Evolutionary conservation across 1,284 basidiomycete genomes (phyloP), one percentile per base, ranked within the genome.

Genomic region (Rhodotorula sp.): DNA sequence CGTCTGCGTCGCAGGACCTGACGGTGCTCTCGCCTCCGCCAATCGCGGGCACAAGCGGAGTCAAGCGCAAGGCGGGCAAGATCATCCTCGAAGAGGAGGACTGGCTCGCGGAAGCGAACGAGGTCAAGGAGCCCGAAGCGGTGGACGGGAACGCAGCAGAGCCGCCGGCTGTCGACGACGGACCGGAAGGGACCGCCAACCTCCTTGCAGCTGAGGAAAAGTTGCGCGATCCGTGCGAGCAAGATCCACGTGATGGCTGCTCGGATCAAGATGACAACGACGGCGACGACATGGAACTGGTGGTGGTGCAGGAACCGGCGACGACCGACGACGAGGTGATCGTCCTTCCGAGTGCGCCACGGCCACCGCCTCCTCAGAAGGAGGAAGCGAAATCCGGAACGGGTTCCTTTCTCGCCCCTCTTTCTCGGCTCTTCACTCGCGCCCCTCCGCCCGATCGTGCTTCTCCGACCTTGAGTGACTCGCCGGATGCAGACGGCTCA

Each of bases 51-150:
- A n/a, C 21, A 23, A 57, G 43, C 52, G 46, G 2, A 3, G 52
- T 16, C 51, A 49, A 64, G 58, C 14, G 56, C 7, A 63, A 64
- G 12, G 47, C 14, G 3, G 51, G 29, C 39, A 63, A 63, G 39
- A 52, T 72, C 29, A n/a, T 26, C 5, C 62, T 60, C 23, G 70
- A 73, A 14, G 68, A 77, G 54, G 72, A 75, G 21, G 76, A 77
- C 23, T 72, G 70, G 70, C 23, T 68, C 58, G 20, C 6, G 39
- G 20, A 59, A 12, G 57, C 20, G n/a, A 62, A 46, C 16, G 64
- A 76, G 18, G 31, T n/a, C 6, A 71, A 69, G 18, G 51, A 43
- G 1, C 77, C 75, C n/a, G 72, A 64, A 39, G 80, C 46, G 8
- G 48, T 20, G 54, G 62, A n/a, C 3, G 46, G 31, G 6, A 34